Base-by-base conservation (phyloP, 441 rosid genomes). In the Populus trichocarpa region DNA sequence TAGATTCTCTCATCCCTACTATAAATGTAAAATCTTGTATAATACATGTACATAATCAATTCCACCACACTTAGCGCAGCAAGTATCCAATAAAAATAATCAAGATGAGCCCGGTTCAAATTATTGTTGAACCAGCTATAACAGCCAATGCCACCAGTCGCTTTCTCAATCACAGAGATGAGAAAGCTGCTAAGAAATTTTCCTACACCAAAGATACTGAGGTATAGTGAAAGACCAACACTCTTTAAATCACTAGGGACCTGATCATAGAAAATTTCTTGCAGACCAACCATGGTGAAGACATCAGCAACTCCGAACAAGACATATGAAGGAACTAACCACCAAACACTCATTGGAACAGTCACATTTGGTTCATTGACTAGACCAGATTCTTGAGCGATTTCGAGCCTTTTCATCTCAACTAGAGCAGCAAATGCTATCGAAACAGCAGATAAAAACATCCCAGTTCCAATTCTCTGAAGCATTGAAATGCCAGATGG, bases 181-280 rank as follows among this genome's bases (percentile, higher is more conserved):
- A 91, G 75, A 75, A 91, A 89, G 79, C 97, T 88, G 77, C 93
- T 88, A 20, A 91, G 69, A 57, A 87, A 91, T 84, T 82, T 92
- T 65, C 94, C 97, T 12, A 86, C 84, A 18, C 94, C 93, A 5
- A 88, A 75, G 71, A 89, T 84, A 81, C 97, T 87, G 5, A 90
- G 85, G 82, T 89, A 89, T 73, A 90, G 86, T 36, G 93, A 81
- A 32, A 90, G 87, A 2, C 95, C 97, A 5, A 93, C 67, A 25
- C 93, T 90, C 74, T 89, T 84, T 72, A 91, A 74, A 42, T 91
- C 93, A 8, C 28, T 79, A 0, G 95, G 94, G 67, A 88, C 91
- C 81, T 92, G 93, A 76, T 87, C 90, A 63, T 89, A 91, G 81
- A 91, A 92, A 69, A 90, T 89, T 73, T 92, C 97, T 77, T 91